These are phyloP conservation scores for Trebouxiophyceae sp. DNA, from an alignment of 163 green algal species.

Conservation along the genomic window DNA sequence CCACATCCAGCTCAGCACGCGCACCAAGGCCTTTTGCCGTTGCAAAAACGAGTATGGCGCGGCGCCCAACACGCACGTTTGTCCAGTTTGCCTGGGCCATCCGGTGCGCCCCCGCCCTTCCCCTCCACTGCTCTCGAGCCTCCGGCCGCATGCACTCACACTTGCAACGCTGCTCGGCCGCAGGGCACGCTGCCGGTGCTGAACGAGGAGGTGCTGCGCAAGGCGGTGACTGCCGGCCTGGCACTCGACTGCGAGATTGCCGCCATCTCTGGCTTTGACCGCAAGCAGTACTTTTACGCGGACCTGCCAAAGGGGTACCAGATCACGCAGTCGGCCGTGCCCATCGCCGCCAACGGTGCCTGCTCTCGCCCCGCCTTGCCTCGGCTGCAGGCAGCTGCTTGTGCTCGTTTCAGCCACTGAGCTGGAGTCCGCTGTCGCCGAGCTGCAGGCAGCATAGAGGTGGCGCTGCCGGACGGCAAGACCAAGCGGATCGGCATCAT, in stretches of 20 bases:
- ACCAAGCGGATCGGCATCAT: constrained; percentile 55
- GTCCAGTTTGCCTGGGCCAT: constrained; percentile 90
- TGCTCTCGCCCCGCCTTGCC: background rate
- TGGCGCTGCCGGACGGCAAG: constrained; percentile 22
- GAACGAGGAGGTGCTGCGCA: constrained; percentile 67
- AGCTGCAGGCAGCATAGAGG: constrained; percentile 18
- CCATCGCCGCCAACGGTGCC: constrained; percentile 61
- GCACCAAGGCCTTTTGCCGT: constrained; percentile 90
- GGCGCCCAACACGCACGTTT: constrained; percentile 83
- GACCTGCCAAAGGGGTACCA: constrained; percentile 98
- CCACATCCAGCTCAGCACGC: constrained; percentile 93
- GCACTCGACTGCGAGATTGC: constrained; percentile 71
- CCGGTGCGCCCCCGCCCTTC: constrained; percentile 50
- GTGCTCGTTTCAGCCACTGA: too few species aligned
- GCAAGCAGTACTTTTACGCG: constrained; percentile 99
- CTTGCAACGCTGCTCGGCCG: background rate
- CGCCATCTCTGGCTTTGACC: constrained; percentile 85
- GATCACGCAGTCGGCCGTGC: constrained; percentile 89
- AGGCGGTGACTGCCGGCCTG: constrained; percentile 70
- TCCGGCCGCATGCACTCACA: too few species aligned
- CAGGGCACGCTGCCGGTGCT: constrained; percentile 82
- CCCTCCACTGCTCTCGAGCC: background rate
- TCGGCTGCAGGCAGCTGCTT: background rate
- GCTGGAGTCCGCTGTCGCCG: too few species aligned
- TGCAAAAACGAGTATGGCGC: constrained; percentile 66